A percentile compares a stretch with the other conserved stretches of the same genome.
phyloP scores from a whole-genome alignment of 306 rosid species.

The Cucumis hystrix region DNA sequence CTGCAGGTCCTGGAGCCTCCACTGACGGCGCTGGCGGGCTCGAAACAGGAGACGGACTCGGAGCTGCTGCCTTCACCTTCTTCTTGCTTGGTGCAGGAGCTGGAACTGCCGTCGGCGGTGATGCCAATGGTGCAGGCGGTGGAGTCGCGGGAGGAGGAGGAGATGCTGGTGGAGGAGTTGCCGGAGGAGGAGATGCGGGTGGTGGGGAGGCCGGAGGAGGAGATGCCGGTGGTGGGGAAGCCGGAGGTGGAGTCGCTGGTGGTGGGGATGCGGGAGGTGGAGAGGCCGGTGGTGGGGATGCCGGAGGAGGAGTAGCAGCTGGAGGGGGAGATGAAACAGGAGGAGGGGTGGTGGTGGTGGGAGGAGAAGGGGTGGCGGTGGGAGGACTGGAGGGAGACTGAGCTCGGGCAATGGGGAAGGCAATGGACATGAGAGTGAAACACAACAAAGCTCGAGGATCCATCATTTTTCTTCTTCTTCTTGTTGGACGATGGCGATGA shows the following conservation, averaged over 20 bases:
- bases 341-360: conserved; percentile 16
- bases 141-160: conserved; percentile 36
- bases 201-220: conserved; percentile 28
- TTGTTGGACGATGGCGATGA: not conserved
- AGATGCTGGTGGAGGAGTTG: conserved; percentile 36
- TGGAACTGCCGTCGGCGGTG: conserved; percentile 25
- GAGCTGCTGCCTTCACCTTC: conserved; percentile 34
- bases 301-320: conserved; percentile 6
- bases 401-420: conserved; percentile 33
- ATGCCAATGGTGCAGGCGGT: conserved; percentile 34
- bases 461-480: conserved; percentile 8
- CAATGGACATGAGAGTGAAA: conserved; percentile 37
- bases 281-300: conserved; percentile 27
- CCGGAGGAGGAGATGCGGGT: conserved; percentile 40
- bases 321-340: conserved; percentile 30
- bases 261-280: conserved; percentile 22
- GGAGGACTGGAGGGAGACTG: conserved; percentile 64
- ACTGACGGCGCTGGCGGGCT: conserved; percentile 29
- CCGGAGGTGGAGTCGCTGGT: conserved; percentile 27
- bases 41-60: conserved; percentile 29
- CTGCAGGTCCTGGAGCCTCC: conserved; percentile 51
- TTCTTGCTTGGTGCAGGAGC: conserved; percentile 43
- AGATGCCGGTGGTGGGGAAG: conserved; percentile 17
- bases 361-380: conserved; percentile 9
- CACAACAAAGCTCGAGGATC: conserved; percentile 12